These are phyloP conservation scores for Trichophyton equinum DNA, from an alignment of 2,329 filamentous ascomycete species.

Conservation along the genomic window DNA sequence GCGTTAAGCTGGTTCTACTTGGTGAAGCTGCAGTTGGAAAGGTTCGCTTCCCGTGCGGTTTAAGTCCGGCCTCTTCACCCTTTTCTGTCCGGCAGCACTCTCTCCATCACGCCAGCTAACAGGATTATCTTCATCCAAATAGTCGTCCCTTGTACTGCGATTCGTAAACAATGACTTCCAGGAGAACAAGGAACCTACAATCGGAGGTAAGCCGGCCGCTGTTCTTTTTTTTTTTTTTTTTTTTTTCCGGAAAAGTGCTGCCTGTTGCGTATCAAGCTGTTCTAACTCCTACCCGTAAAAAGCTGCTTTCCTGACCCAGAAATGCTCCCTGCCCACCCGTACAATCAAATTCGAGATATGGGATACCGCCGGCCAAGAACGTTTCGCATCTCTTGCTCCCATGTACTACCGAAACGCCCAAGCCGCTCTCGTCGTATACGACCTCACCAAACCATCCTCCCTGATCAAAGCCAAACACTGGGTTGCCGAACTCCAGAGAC, in stretches of 20 bases:
- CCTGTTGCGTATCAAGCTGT: slow-evolving; percentile 1
- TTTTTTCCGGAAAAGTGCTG: background rate
- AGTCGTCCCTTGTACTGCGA: slow-evolving; percentile 94
- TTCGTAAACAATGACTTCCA: slow-evolving; percentile 99
- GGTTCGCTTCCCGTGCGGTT: slow-evolving; percentile 41
- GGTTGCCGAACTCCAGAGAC: slow-evolving; percentile 97
- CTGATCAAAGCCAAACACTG: slow-evolving; percentile 98
- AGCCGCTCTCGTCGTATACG: slow-evolving; percentile 97
- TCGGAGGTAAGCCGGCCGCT: slow-evolving; percentile 57
- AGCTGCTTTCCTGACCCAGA: slow-evolving; percentile 98
- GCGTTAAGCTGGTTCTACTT: slow-evolving; percentile 95
- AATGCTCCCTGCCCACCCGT: slow-evolving; percentile 86
- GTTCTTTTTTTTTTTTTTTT: too few relatives aligned
- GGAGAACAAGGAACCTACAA: slow-evolving; percentile 98
- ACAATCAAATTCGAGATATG: slow-evolving; percentile 88
- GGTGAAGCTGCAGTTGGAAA: slow-evolving; percentile 98
- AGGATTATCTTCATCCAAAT: slow-evolving; percentile 6
- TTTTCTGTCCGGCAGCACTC: background rate
- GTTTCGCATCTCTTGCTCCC: slow-evolving; percentile 95
- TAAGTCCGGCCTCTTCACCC: background rate
- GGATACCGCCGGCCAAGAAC: slow-evolving; percentile 96
- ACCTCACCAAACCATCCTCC: slow-evolving; percentile 82
- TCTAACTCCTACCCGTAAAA: slow-evolving; percentile 9
- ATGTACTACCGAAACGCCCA: slow-evolving; percentile 99
- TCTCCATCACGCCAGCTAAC: background rate